Percentiles rank a stretch among this genome's conserved stretches.
These are phyloP conservation scores for Acacia pycnantha DNA, from an alignment of 331 rosid species.

Conservation along the genomic window DNA sequence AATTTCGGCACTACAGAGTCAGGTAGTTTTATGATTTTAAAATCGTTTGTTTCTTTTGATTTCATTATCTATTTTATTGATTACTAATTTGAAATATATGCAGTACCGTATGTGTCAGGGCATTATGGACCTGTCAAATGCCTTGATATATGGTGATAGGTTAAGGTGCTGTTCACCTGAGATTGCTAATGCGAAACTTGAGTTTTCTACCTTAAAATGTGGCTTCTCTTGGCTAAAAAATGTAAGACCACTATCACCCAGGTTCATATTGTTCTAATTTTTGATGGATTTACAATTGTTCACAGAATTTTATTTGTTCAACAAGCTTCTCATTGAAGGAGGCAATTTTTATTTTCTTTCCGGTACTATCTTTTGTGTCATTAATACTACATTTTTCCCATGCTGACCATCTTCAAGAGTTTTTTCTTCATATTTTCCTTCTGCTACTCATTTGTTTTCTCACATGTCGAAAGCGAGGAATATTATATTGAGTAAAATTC, in stretches of 20 bases:
- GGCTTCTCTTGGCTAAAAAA: constrained; percentile 68
- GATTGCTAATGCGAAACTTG: constrained; percentile 73
- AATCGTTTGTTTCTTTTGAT: constrained; percentile 10
- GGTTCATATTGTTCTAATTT: constrained; percentile 21
- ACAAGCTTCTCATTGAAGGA: constrained; percentile 2
- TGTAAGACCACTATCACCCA: constrained; percentile 45
- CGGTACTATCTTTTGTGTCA: background rate
- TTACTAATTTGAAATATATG: constrained; percentile 35
- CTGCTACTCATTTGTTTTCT: background rate
- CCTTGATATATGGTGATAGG: constrained; percentile 89
- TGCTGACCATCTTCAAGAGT: background rate
- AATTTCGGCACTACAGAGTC: constrained; percentile 83
- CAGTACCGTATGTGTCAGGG: constrained; percentile 96
- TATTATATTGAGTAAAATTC: background rate
- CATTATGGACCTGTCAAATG: constrained; percentile 89
- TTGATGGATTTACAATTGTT: constrained; percentile 1
- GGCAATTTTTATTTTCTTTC: constrained; percentile 11
- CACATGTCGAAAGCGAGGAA: background rate
- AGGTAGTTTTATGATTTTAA: constrained; percentile 44
- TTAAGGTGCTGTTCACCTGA: constrained; percentile 87
- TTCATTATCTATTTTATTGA: constrained; percentile 13
- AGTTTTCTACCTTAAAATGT: constrained; percentile 45
- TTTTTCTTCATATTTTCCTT: background rate
- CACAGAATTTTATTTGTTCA: constrained; percentile 7
- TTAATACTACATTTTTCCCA: background rate